Evolutionary conservation across 345 rosid genomes (phyloP).

Genomic region (Chamaenerion angustifolium): DNA sequence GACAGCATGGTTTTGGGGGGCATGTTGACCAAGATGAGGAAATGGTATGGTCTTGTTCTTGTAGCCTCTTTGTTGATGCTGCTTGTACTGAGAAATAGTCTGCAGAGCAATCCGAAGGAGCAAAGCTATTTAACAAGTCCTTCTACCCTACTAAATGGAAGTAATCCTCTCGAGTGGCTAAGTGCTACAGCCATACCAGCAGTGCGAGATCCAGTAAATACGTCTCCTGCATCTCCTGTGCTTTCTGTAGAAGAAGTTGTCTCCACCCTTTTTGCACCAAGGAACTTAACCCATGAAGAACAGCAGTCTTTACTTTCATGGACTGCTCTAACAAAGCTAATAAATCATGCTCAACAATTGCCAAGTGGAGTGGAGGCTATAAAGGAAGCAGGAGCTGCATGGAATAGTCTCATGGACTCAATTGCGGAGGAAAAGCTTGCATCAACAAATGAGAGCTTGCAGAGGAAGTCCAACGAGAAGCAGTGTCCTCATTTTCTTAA

Average conservation of each 20-base stretch:
- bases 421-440: slow-evolving; percentile 48
- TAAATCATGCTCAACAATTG: slow-evolving; percentile 50
- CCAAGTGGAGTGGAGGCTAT: slow-evolving; percentile 76
- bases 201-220: slow-evolving; percentile 37
- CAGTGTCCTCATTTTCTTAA: slow-evolving; percentile 84
- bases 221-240: slow-evolving; percentile 40
- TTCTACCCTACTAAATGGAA: slow-evolving; percentile 31
- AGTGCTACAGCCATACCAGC: slow-evolving; percentile 36
- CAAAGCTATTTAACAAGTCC: slow-evolving; percentile 35
- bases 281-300: slow-evolving; percentile 59
- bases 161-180: slow-evolving; percentile 71
- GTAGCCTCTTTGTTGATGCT: slow-evolving; percentile 67
- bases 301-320: slow-evolving; percentile 56
- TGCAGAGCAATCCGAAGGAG: slow-evolving; percentile 47
- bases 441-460: slow-evolving; percentile 33
- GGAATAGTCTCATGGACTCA: slow-evolving; percentile 66
- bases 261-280: slow-evolving; percentile 36
- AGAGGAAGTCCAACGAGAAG: slow-evolving; percentile 36
- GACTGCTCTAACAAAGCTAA: slow-evolving; percentile 47
- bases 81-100: slow-evolving; percentile 50
- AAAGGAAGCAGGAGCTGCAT: slow-evolving; percentile 80
- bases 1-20: too few species aligned
- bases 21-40: slow-evolving; percentile 49
- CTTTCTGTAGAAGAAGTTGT: slow-evolving; percentile 40
- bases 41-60: slow-evolving; percentile 58